Evolutionary conservation across 805 yeast species (phyloP).

Genomic region (Monosporozyma yasuniensis): DNA sequence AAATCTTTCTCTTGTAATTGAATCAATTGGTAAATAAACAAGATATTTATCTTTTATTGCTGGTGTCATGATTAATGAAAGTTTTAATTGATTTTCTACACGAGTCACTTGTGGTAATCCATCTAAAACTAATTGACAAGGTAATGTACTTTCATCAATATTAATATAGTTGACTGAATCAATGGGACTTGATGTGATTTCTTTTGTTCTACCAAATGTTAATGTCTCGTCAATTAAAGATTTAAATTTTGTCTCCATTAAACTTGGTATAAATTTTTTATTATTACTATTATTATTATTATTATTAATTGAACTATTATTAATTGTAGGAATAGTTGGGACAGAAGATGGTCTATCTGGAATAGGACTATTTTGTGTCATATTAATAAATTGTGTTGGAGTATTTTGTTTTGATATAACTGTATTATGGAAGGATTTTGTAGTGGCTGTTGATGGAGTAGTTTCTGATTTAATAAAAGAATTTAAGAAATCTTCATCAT

Average conservation of each 20-base stretch:
- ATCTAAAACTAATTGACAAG: not conserved
- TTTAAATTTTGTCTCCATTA: slow-evolving; percentile 1
- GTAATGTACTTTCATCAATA: not conserved
- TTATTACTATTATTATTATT: not conserved
- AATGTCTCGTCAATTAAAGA: slow-evolving; percentile 8
- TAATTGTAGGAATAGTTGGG: not conserved
- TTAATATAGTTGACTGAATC: not conserved
- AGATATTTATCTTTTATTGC: slow-evolving; percentile 59
- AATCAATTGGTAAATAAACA: slow-evolving; percentile 76
- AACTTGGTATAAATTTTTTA: not conserved
- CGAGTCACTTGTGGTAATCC: slow-evolving; percentile 76
- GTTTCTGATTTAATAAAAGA: not conserved
- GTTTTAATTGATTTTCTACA: slow-evolving; percentile 91
- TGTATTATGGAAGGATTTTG: too few relatives aligned
- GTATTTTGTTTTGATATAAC: not conserved
- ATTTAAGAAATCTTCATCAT: not conserved
- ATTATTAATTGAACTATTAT: not conserved
- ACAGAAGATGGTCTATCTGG: not conserved
- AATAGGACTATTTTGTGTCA: not conserved
- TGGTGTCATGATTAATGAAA: slow-evolving; percentile 59
- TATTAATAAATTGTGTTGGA: not conserved
- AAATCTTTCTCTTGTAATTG: slow-evolving; percentile 79
- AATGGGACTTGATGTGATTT: not conserved
- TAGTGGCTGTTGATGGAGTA: not conserved
- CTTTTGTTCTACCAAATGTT: slow-evolving; percentile 9